These are phyloP conservation scores for Chaetomiaceae sp. DNA, from an alignment of 2,329 filamentous ascomycete genomes.

Conservation along the genomic window DNA sequence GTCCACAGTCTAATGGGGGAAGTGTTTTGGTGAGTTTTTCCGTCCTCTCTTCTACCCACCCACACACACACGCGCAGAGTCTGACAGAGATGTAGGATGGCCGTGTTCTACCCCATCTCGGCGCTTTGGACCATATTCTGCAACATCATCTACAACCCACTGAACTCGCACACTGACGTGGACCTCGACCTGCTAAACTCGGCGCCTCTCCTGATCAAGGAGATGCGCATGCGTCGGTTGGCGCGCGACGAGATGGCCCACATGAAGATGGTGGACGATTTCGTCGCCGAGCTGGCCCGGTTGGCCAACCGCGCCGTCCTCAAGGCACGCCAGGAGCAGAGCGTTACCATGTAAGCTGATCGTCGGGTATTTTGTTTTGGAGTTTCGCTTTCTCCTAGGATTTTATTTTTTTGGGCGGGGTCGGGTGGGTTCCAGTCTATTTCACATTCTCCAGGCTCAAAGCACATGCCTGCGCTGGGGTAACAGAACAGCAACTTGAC, in stretches of 20 bases:
- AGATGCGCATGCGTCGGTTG: constrained; percentile 27
- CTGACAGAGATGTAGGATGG: constrained; percentile 39
- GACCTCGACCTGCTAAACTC: constrained; percentile 45
- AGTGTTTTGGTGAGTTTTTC: constrained; percentile 44
- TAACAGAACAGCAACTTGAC: too few relatives aligned
- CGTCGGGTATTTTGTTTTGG: neutral
- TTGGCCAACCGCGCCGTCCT: constrained; percentile 5
- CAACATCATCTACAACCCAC: constrained; percentile 48
- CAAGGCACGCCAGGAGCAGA: constrained; percentile 5
- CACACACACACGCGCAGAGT: too few relatives aligned
- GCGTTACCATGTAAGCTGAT: neutral
- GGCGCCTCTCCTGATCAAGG: constrained; percentile 39
- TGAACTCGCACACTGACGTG: constrained; percentile 37
- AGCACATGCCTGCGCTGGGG: too few relatives aligned
- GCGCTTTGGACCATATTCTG: constrained; percentile 53
- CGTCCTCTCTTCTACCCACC: neutral
- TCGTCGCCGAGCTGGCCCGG: constrained; percentile 34
- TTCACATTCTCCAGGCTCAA: too few relatives aligned
- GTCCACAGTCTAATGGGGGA: constrained; percentile 41
- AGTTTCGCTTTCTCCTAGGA: too few relatives aligned
- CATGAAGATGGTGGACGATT: constrained; percentile 37
- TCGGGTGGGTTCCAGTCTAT: too few relatives aligned
- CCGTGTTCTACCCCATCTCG: constrained; percentile 54
- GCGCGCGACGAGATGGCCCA: constrained; percentile 32
- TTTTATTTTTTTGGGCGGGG: too few relatives aligned